A percentile compares a stretch with the other conserved stretches of the same genome.
Evolutionary conservation across 2,329 filamentous ascomycete species (phyloP).

Genomic region (Didymella sp.): DNA sequence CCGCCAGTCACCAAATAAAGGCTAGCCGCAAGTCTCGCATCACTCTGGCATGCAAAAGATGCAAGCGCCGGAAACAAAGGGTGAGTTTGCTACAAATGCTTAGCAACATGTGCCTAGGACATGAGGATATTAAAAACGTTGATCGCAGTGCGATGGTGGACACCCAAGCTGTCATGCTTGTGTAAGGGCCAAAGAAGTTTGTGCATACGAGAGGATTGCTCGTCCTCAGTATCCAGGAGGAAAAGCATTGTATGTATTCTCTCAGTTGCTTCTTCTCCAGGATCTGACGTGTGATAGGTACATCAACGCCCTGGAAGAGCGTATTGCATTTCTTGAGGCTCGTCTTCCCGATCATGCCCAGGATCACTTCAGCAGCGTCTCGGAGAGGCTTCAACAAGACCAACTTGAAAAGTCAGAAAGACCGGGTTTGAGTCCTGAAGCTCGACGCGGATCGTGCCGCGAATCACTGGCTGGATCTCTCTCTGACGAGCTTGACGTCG

Average conservation of each 20-base stretch:
- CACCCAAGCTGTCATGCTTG: slow-evolving; percentile 34
- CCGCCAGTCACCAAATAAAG: not conserved
- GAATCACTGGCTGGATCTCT: slow-evolving; percentile 17
- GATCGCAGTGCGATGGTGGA: slow-evolving; percentile 31
- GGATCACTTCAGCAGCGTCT: slow-evolving; percentile 28
- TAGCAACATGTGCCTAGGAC: not conserved
- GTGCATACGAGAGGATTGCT: slow-evolving; percentile 33
- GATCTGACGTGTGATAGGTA: slow-evolving; percentile 22
- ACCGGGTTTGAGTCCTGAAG: not conserved
- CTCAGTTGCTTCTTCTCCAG: no score
- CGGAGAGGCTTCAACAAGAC: not conserved
- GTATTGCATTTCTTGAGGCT: slow-evolving; percentile 38
- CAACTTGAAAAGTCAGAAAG: not conserved
- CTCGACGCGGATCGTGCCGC: not conserved
- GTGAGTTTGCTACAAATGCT: slow-evolving; percentile 18
- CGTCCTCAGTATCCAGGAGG: slow-evolving; percentile 39
- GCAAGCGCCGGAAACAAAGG: slow-evolving; percentile 37
- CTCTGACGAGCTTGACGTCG: slow-evolving; percentile 25
- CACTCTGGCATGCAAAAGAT: slow-evolving; percentile 36
- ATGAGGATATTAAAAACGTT: not conserved
- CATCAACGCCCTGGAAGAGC: slow-evolving; percentile 37
- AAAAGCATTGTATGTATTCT: slow-evolving; percentile 29
- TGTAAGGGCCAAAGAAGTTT: slow-evolving; percentile 27
- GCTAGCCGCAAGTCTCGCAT: slow-evolving; percentile 29
- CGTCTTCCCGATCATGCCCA: slow-evolving; percentile 35